A percentile compares a stretch with the other conserved stretches of the same genome.
phyloP scores from a whole-genome alignment of 1,284 basidiomycete genomes.

The Mycena citricolor region DNA sequence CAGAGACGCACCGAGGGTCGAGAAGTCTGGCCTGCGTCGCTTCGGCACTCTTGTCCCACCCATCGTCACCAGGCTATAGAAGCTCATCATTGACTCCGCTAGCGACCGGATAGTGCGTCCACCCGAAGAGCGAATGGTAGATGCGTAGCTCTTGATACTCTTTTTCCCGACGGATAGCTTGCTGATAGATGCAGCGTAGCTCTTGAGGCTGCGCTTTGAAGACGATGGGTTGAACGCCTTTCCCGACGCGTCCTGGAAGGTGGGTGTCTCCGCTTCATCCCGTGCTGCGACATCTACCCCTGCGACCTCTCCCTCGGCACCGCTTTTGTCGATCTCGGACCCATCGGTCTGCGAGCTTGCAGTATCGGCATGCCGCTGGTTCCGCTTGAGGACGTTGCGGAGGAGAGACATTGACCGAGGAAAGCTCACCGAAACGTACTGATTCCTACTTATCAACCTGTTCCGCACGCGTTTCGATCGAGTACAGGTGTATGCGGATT shows the following conservation, averaged over 20 bases:
- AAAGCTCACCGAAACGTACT: no score
- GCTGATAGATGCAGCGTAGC: conserved; percentile 16
- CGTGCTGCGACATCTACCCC: no score
- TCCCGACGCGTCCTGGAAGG: no score
- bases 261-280: no score
- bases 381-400: conserved; percentile 19
- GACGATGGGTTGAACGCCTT: conserved; percentile 1
- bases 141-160: conserved; percentile 19
- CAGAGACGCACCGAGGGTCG: conserved; percentile 13
- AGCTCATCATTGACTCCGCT: conserved; percentile 19
- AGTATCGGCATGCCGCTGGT: no score
- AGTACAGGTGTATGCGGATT: no score
- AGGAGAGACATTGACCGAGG: conserved; percentile 16
- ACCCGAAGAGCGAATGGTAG: conserved; percentile 15
- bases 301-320: no score
- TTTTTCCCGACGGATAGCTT: no score
- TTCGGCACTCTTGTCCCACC: conserved; percentile 15
- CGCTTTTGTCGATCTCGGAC: no score
- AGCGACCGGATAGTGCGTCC: conserved; percentile 19
- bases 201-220: conserved; percentile 11
- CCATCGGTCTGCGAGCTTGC: no score
- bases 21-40: conserved; percentile 18
- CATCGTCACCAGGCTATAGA: conserved; percentile 16
- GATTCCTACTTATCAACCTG: no score
- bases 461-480: no score